Conservation (phyloP, 73 alveolate genomes). For the Paramecium pentaurelia region DNA sequence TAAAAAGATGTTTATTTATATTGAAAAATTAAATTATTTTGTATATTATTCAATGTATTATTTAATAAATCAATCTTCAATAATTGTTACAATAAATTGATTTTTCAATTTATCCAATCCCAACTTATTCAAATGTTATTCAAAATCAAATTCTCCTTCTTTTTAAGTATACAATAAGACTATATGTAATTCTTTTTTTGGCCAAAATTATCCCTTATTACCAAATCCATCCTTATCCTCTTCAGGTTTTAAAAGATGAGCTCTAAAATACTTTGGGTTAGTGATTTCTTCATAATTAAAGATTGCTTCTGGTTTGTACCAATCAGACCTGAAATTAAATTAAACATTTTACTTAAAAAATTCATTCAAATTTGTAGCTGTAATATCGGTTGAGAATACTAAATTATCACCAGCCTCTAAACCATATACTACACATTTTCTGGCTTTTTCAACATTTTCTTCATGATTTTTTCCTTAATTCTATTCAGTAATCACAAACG, state of each 20-base stretch:
- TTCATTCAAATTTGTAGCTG: neutral
- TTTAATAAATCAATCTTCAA: neutral
- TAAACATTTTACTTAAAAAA: neutral
- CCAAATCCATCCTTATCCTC: slow-evolving; percentile 28
- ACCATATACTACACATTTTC: neutral
- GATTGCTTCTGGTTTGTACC: neutral
- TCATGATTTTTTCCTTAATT: neutral
- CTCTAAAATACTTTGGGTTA: neutral
- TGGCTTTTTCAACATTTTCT: neutral
- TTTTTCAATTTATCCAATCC: slow-evolving; percentile 5
- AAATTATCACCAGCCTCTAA: slow-evolving; percentile 20
- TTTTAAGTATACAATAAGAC: neutral
- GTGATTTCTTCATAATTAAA: neutral
- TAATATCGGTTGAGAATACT: neutral
- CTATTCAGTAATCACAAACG: neutral
- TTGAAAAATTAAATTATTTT: neutral
- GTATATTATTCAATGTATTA: neutral
- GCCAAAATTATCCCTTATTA: neutral
- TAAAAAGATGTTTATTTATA: neutral
- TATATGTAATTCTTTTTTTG: neutral
- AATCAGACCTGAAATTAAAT: neutral
- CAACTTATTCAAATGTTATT: neutral
- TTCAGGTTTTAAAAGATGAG: neutral
- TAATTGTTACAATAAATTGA: neutral
- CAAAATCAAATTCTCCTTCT: neutral